Evolutionary conservation across 164 flowering plant genomes (phyloP), one percentile per base, ranked within the genome.

Genomic region (Macadamia tetraphylla): DNA sequence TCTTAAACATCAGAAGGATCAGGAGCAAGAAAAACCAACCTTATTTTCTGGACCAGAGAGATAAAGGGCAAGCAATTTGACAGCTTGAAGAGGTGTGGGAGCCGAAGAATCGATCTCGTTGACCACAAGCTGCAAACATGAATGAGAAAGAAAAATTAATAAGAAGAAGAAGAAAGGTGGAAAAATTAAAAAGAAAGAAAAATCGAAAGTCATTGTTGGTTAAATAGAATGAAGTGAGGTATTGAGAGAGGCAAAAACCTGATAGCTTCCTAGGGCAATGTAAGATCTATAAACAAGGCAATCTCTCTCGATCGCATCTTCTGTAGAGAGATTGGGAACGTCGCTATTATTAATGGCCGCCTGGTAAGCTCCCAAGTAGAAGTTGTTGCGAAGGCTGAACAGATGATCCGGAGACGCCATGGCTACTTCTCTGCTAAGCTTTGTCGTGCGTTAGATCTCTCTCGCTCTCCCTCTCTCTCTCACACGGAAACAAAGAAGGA

Each of bases 331-430:
- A 69, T 86, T 81, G 6, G 91, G 87, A 63, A 92, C 64, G 42
- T 92, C 96, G 80, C 97, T 87, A 86, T 68, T 82, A 90, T 90
- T 92, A 68, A 92, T 92, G 49, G 99, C 97, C 29, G 96, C 88
- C 73, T 94, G 99, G 63, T 84, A 94, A 0, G 98, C 97, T 2
- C 98, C 98, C 70, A 94, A 64, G 76, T 90, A 90, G 90, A 92
- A 94, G 74, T 83, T 87, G 90, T 89, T 92, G 14, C 97, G 75
- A 53, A 94, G 85, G 32, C 73, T 77, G 80, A 94, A 94, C 60
- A 94, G 75, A 31, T 77, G 88, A 49, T 92, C 99, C n/a, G 94
- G 91, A 65, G 80, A 77, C 44, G 86, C 82, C 75, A 74, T 62
- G 42, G 67, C 60, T 55, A 13, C 0, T 61, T 29, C 29, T 11